Evolutionary conservation across 176 grass and related monocot genomes (phyloP), one percentile per base, ranked within the genome.

Genomic region (Zoysia japonica): DNA sequence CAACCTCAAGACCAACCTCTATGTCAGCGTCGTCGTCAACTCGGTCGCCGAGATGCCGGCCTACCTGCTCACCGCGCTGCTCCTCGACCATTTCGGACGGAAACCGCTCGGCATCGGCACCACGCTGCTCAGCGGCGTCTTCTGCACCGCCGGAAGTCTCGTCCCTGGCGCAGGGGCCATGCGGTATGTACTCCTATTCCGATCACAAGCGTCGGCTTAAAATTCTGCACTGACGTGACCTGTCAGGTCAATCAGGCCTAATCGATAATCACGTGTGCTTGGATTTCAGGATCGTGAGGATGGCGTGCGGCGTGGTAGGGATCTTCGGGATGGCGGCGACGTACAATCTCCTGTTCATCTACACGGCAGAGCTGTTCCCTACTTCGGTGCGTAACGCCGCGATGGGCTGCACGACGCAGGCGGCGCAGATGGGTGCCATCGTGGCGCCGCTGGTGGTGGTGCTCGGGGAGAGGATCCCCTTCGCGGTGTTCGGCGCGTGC

Each of bases 1-100:
- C 17, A 97, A 97, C 77, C 87, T 97, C 35, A 92, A 97, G 78
- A 90, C 85, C 73, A 88, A 97, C 80, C 85, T 97, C 19, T 97
- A 97, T 20, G 57, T 88, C 60, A 89, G 78, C 11, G 94, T 97
- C 36, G 38, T 87, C 17, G 45, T 83, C 19, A 97, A 97, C 78
- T 72, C 94, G 35, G n/a, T 92, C 14, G 80, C 89, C 4, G 91
- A 97, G 86, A 85, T 94, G 79, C 94, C 91, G 0, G 89, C 91
- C 0, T 97, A 86, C 64, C 7, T 85, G 0, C 66, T 97, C 46
- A 90, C 89, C 11, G 78, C 94, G 1, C 4, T 94, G 47, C 71
- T 97, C 16, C 68, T 97, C 39, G 83, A 81, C 17, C 83, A 12
- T 3, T 87, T 88, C 5, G 94, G 94, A 0, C 61, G 94, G 42